Conservation (phyloP, 306 rosid genomes). For the Lupinus albus region DNA sequence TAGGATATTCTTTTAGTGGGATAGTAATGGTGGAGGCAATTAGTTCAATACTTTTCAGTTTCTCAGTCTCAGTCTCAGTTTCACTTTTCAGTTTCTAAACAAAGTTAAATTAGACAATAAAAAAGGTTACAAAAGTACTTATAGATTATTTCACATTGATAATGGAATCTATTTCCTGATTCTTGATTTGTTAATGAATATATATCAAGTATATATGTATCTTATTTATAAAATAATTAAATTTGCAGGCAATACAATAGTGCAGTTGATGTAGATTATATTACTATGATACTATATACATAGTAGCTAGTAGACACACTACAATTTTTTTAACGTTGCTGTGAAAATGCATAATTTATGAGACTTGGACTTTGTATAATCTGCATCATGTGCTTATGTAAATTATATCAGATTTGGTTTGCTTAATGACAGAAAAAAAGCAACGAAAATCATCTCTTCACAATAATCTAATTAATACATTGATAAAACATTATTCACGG, state of each 20-base stretch:
- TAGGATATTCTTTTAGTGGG: slow-evolving; percentile 50
- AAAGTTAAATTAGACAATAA: background rate
- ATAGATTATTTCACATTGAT: too few relatives aligned
- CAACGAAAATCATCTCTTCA: background rate
- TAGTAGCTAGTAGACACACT: too few relatives aligned
- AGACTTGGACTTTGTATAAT: slow-evolving; percentile 12
- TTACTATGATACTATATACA: too few relatives aligned
- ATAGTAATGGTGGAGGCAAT: slow-evolving; percentile 44
- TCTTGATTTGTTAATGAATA: slow-evolving; percentile 9
- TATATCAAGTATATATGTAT: slow-evolving; percentile 25
- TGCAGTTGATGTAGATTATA: too few relatives aligned
- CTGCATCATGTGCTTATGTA: background rate
- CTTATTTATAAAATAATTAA: background rate
- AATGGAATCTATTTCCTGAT: background rate
- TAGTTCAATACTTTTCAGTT: slow-evolving; percentile 42
- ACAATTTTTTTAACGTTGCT: too few relatives aligned
- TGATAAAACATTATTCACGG: too few relatives aligned
- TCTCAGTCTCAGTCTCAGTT: slow-evolving; percentile 45
- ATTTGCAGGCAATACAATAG: background rate
- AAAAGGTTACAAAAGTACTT: too few relatives aligned
- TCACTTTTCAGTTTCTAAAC: slow-evolving; percentile 45
- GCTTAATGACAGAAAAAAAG: slow-evolving; percentile 21
- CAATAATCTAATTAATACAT: too few relatives aligned
- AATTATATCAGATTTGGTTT: slow-evolving; percentile 33
- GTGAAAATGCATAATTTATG: background rate